Evolutionary conservation across 2,329 filamentous ascomycete genomes (phyloP), one percentile per base, ranked within the genome.

Genomic region (Graphilbum sp.): DNA sequence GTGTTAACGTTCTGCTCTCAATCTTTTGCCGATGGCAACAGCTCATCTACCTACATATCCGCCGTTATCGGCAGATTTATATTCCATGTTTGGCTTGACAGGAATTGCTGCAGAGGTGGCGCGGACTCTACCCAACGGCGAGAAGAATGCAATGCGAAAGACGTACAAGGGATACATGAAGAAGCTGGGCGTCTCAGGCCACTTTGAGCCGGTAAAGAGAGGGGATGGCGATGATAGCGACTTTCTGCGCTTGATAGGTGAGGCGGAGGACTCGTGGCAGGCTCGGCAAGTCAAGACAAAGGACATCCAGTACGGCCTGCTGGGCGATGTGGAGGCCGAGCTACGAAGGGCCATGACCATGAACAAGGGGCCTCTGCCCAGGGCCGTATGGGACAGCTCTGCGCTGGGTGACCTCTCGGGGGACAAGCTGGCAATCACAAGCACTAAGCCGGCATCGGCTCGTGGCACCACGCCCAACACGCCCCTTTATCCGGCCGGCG

Each of bases 141-240:
- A 75, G 53, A 78, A 77, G 62, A 78, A 78, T 50, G 70, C 69
- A 45, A 60, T 79, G 35, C 66, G 74, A 20, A 78, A 78, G 52
- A 77, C 73, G 15, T 79, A 78, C 60, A 79, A 79, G 54, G 72
- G 72, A 37, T 71, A 78, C 46, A 73, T 79, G 52, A 78, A 78
- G 60, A 67, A 65, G 34, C 57, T 78, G 24, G 71, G 70, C 27
- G 62, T 79, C 20, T 66, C 66, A 38, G 74, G 74, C 10, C 67
- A 72, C 42, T 79, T 75, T 47, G 73, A 78, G 47, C 60, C 62
- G 4, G 57, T 62, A 21, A 74, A 72, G 56, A 68, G 70, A 47
- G 68, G 73, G 32, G 56, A 62, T 17, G 59, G 64, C 29, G 61
- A 61, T 8, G 60, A 62, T 0, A 63, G 67, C 21, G 64, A 69